Evolutionary conservation across 2,329 filamentous ascomycete genomes (phyloP), one percentile per base, ranked within the genome.

Genomic region (Atkinsonella texensis): DNA sequence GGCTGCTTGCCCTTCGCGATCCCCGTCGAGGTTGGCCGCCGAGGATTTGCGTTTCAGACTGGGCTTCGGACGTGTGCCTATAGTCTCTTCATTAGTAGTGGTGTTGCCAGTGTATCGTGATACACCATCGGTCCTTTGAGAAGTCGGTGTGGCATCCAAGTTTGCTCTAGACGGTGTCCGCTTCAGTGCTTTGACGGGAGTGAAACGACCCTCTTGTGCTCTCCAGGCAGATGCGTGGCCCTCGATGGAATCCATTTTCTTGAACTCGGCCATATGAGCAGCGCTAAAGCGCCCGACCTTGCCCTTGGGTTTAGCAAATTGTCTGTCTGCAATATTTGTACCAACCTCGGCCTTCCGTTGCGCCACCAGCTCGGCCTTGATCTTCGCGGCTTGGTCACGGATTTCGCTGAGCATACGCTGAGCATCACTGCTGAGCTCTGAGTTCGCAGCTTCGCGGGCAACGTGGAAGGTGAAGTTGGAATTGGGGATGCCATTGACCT

Each of bases 201-300:
- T 76, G 56, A 73, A 67, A 9, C 76, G 74, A 38, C 67, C 74
- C 4, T 74, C 68, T 54, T 79, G 74, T 20, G 77, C 76, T 55
- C 87, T 77, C 71, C 84, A 93, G 15, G 84, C 80, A 11, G 90
- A 95, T 9, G 89, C 76, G 64, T 96, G 90, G 55, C 84, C 84
- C 43, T 82, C 87, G 62, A 97, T 96, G 2, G 90, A 96, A 65
- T 95, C 89, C 91, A 97, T 96, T 74, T 95, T 97, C 70, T 88
- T 88, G 71, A 97, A 96, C 62, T 91, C 80, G 48, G 84, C 82
- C 79, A 87, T 85, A 65, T 97, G 91, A 39, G 80, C 83, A 56
- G 89, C 84, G 64, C 88, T 95, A 70, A 84, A 97, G 45, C 91
- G 84, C 47, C 83, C 74, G 48, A 81, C 77, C 65, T 84, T 90